These are phyloP conservation scores for Endothia cerciana DNA, from an alignment of 2,329 filamentous ascomycete species.

Conservation along the genomic window DNA sequence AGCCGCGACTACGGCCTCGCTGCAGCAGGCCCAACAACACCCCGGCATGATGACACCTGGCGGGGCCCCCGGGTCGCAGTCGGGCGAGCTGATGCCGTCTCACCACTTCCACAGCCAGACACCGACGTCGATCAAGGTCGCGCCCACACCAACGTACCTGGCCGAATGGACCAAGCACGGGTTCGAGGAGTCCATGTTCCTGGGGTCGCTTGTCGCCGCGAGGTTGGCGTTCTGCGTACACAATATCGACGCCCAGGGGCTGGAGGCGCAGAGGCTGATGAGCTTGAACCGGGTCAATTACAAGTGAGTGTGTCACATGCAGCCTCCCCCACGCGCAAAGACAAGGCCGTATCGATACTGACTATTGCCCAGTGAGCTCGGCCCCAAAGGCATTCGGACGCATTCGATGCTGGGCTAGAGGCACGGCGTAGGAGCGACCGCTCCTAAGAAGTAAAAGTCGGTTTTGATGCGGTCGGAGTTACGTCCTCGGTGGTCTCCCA, in stretches of 20 bases:
- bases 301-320: constrained; percentile 57
- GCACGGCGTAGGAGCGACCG: neutral
- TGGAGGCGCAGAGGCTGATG: constrained; percentile 59
- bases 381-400: constrained; percentile 57
- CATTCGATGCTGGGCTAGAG: constrained; percentile 56
- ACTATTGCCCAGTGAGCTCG: constrained; percentile 50
- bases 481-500: constrained; percentile 6
- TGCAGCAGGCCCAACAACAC: constrained; percentile 44
- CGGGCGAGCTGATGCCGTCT: constrained; percentile 45
- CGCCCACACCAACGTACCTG: constrained; percentile 81
- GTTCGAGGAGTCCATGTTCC: constrained; percentile 81
- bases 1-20: constrained; percentile 79
- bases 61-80: constrained; percentile 41
- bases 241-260: constrained; percentile 56
- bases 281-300: constrained; percentile 63
- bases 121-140: constrained; percentile 80
- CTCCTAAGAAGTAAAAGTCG: neutral
- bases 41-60: constrained; percentile 46
- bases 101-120: constrained; percentile 69
- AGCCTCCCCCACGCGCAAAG: neutral
- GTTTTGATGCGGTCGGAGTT: constrained; percentile 11
- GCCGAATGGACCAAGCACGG: constrained; percentile 85
- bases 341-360: constrained; percentile 17
- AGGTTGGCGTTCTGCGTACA: constrained; percentile 62
- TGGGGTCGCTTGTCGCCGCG: constrained; percentile 85